phyloP scores from a whole-genome alignment of 1,284 basidiomycete species.

The Omphalotus olearius region DNA sequence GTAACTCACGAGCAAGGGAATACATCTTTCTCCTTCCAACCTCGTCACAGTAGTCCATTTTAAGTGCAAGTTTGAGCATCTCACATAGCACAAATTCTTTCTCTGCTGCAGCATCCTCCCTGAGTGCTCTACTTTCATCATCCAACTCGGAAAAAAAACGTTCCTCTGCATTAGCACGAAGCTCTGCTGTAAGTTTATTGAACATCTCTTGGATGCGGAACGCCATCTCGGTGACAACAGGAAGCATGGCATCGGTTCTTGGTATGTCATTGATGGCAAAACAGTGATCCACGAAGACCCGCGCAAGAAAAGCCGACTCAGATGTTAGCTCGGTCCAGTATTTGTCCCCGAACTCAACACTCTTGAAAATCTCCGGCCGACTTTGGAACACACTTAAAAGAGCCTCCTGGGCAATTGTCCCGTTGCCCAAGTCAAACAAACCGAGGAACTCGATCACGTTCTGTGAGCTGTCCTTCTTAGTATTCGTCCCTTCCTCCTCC shows the following conservation, averaged over 20 bases:
- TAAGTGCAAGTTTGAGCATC: conserved; percentile 76
- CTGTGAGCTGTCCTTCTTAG: conserved; percentile 28
- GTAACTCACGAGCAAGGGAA: conserved; percentile 24
- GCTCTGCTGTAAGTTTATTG: conserved; percentile 53
- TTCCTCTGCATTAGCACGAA: conserved; percentile 30
- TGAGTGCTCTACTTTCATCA: conserved; percentile 35
- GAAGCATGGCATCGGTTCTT: conserved; percentile 66
- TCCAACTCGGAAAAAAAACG: conserved; percentile 29
- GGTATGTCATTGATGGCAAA: conserved; percentile 48
- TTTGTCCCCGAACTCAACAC: conserved; percentile 60
- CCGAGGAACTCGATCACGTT: conserved; percentile 27
- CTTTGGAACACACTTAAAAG: conserved; percentile 31
- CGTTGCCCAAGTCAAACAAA: conserved; percentile 35
- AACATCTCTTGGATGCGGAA: conserved; percentile 75
- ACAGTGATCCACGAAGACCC: conserved; percentile 84
- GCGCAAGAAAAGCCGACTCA: conserved; percentile 78
- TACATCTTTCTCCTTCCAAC: conserved; percentile 92
- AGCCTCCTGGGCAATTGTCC: conserved; percentile 33
- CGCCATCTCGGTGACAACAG: conserved; percentile 84
- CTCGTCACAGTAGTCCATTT: conserved; percentile 91
- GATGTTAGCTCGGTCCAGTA: conserved; percentile 78
- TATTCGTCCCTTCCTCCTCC: conserved; percentile 26
- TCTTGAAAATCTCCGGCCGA: conserved; percentile 21
- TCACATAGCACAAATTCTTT: conserved; percentile 64
- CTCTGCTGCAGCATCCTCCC: conserved; percentile 36